Conservation (phyloP, 768 basidiomycete genomes). For the Phanerochaete carnosa region DNA sequence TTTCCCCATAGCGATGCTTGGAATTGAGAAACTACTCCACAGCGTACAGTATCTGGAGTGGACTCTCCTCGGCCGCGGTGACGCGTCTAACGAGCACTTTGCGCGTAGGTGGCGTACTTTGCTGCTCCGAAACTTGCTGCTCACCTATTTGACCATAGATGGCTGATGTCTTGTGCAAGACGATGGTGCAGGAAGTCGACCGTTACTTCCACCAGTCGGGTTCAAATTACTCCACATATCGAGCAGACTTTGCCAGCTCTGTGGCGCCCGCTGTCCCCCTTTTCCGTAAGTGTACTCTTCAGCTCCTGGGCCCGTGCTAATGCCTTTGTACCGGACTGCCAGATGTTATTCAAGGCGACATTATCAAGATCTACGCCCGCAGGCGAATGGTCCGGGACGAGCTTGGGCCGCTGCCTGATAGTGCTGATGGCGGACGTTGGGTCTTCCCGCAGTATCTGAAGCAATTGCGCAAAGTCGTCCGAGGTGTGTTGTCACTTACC, state of each 20-base stretch:
- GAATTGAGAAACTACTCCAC: constrained; percentile 1
- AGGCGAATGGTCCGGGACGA: neutral
- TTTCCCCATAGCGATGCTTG: neutral
- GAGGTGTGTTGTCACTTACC: neutral
- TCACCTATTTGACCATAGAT: neutral
- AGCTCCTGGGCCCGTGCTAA: neutral
- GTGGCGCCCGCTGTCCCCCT: neutral
- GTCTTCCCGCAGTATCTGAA: neutral
- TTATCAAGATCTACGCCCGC: neutral
- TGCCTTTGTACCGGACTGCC: neutral
- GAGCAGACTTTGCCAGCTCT: neutral
- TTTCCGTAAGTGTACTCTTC: neutral
- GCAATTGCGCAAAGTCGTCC: neutral
- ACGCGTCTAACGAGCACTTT: neutral
- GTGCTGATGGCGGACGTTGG: neutral
- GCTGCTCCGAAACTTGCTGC: neutral
- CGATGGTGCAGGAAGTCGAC: neutral
- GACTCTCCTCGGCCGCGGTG: neutral
- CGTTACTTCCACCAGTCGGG: neutral
- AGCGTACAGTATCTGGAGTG: neutral
- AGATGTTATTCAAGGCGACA: neutral
- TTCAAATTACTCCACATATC: neutral
- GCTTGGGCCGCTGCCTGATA: neutral
- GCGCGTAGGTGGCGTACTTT: neutral
- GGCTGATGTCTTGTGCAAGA: neutral